Conservation (phyloP, 2,329 filamentous ascomycete genomes). For the Trichophaea hybrida region DNA sequence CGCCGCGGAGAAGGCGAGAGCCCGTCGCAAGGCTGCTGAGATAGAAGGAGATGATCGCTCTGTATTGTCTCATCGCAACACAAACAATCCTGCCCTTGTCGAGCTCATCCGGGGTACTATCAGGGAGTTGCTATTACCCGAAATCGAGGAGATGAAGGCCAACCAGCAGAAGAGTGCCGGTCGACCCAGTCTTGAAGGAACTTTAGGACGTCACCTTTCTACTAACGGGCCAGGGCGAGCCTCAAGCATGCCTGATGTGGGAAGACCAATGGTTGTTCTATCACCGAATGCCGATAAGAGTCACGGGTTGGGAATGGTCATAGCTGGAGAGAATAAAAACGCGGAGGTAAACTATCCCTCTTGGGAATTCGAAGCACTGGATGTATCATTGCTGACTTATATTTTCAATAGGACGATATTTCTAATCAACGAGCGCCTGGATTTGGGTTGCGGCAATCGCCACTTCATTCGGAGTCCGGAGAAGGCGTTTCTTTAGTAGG, state of each 20-base stretch:
- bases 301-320: conserved; percentile 43
- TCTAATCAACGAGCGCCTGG: conserved; percentile 19
- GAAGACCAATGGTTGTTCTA: conserved; percentile 47
- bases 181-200: conserved; percentile 5
- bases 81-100: conserved; percentile 81
- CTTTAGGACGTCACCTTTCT: neutral
- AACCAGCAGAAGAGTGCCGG: conserved; percentile 53
- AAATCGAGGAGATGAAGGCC: conserved; percentile 79
- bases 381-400: conserved; percentile 13
- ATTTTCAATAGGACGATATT: conserved; percentile 14
- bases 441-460: conserved; percentile 20
- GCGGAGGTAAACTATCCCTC: conserved; percentile 13
- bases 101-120: conserved; percentile 91
- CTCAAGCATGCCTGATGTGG: conserved; percentile 46
- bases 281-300: conserved; percentile 37
- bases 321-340: conserved; percentile 9
- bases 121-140: conserved; percentile 73
- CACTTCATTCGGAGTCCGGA: conserved; percentile 18
- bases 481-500: conserved; percentile 23
- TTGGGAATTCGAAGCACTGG: neutral
- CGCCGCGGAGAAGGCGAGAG: conserved; percentile 45
- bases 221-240: conserved; percentile 34
- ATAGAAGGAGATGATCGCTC: conserved; percentile 11
- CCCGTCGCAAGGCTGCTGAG: conserved; percentile 37
- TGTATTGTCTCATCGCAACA: conserved; percentile 29